Evolutionary conservation across 768 basidiomycete species (phyloP).

Genomic region (Dendrothele bispora): DNA sequence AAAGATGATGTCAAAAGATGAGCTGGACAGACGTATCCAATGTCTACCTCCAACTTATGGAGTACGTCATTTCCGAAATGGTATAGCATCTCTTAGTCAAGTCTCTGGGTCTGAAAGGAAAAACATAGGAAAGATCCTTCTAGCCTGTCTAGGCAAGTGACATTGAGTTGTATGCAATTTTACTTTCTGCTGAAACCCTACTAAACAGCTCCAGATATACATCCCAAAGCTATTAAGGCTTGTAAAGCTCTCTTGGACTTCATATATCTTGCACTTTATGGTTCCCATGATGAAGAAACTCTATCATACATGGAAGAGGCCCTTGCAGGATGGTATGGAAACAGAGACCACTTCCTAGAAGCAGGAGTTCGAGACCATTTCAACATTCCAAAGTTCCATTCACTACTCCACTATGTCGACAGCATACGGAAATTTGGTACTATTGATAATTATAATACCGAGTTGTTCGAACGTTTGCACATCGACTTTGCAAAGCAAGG

Average conservation of each 20-base stretch:
- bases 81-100: neutral
- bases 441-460: constrained; percentile 24
- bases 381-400: constrained; percentile 29
- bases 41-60: neutral
- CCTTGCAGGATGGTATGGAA: neutral
- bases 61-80: neutral
- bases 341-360: constrained; percentile 2
- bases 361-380: constrained; percentile 25
- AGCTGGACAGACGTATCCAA: neutral
- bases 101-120: neutral
- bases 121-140: neutral
- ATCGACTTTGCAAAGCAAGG: constrained; percentile 26
- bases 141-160: no score
- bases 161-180: no score
- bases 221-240: neutral
- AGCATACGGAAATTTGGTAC: constrained; percentile 18
- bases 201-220: neutral
- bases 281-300: constrained; percentile 3
- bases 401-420: constrained; percentile 17
- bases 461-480: constrained; percentile 28
- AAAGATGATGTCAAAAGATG: neutral
- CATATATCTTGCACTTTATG: constrained; percentile 7
- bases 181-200: no score
- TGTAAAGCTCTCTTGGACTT: constrained; percentile 9
- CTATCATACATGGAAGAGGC: neutral